Base-by-base conservation (phyloP, 2,329 filamentous ascomycete species). In the Aspergillus sp. region DNA sequence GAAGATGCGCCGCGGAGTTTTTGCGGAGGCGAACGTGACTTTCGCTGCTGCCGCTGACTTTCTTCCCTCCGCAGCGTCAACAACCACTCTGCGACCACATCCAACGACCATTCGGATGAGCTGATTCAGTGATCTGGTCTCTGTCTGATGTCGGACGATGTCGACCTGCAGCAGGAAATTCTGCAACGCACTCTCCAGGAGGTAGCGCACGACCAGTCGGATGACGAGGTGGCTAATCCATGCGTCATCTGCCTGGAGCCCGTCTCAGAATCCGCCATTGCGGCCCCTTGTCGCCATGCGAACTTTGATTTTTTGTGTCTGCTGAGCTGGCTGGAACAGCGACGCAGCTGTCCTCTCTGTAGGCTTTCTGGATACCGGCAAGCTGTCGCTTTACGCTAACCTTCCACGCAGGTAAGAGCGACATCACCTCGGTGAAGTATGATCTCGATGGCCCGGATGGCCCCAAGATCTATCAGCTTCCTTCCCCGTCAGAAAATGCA, bases 221-320 rank as follows among this genome's bases (percentile, higher is more conserved):
- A 66, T 20, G 61, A 64, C 45, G 58, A 68, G 36, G 54, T 68
- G 54, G 64, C 68, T 47, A 75, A 81, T 57, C 84, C 81, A 64
- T 97, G 92, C 71, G 90, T 95, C 58, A 94, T 97, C 70, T 97
- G 92, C 71, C 84, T 97, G 55, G 88, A 93, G 52, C 66, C 75
- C 49, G 79, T 96, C 64, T 83, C 84, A 9, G 89, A 94, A 63
- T 75, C 83, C 48, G 91, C 88, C 57, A 78, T 87, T 47, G 83
- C 89, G 6, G 75, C 81, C 17, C 91, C 92, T 6, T 97, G 92
- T 76, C 81, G 83, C 40, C 92, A 97, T 75, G 74, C 78, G 52
- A 84, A 86, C 60, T 96, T 95, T 68, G 91, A 97, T 76, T 95
- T 91, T 66, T 70, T 90, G 11, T 97, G 92, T 70, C 81, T 96